Base-by-base conservation (phyloP, 2,329 filamentous ascomycete genomes). In the Delphinella strobiligena region DNA sequence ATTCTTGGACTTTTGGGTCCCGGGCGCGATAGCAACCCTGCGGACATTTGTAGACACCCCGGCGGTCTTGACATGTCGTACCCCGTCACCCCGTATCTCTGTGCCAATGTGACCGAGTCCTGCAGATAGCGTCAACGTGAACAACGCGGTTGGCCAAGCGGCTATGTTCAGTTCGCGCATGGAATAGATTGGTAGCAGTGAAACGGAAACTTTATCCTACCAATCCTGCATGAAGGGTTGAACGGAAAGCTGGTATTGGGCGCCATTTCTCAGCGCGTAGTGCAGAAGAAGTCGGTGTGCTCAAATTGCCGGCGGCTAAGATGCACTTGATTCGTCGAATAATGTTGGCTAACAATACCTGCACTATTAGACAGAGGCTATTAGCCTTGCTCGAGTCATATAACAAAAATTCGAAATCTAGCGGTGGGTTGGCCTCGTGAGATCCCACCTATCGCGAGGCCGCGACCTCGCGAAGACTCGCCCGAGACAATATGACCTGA, bases 11-110 rank as follows among this genome's bases (percentile, higher is more conserved):
- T 18, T 8, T 37, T 29, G 39, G 34, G 34, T 33, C 37, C 38
- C 34, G 22, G 17, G 34, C 39, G 39, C 34, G 39, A 33, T 19
- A 41, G 34, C 27, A 41, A 31, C 31, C 24, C 37, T 19, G 19
- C 27, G 30, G 30, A 34, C 18, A 36, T 41, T 41, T 41, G 39
- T 41, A 41, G 19, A 41, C 34, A 37, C 22, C 22, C 22, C 22
- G 22, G 12, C 7, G 22, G 12, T 12, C 12, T 27, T 27, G 22
- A 27, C 22, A 27, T 27, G 22, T 27, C 22, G 22, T 27, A 12
- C 22, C 22, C 12, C 22, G 12, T 7, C 7, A 7, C 12, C 22
- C 22, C 22, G 22, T 7, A 27, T 7, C 7, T 27, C 7, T 27
- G n/a, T n/a, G n/a, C n/a, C n/a, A n/a, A n/a, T n/a, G 22, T 27